These are phyloP conservation scores for Verbena officinalis DNA, from an alignment of 257 asterid species.

Conservation along the genomic window DNA sequence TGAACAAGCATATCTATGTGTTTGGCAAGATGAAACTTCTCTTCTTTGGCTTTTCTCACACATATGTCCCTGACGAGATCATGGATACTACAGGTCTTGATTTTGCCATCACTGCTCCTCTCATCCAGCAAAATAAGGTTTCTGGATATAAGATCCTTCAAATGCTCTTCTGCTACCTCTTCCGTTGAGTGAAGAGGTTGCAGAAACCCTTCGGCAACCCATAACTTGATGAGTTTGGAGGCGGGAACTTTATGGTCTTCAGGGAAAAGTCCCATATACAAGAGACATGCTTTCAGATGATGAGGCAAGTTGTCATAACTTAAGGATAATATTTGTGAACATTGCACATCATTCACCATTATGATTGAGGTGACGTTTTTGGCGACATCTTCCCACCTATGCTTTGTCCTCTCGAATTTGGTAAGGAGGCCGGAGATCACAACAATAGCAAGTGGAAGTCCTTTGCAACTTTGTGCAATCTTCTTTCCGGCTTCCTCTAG, in stretches of 20 bases:
- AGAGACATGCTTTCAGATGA: conserved; percentile 13
- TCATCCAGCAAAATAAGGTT: neutral
- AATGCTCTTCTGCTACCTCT: neutral
- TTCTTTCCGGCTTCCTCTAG: neutral
- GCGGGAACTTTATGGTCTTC: neutral
- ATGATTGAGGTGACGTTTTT: conserved; percentile 9
- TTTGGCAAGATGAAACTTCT: neutral
- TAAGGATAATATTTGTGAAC: neutral
- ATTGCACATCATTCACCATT: neutral
- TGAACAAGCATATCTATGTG: too few species aligned
- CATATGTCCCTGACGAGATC: neutral
- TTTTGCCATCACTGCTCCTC: neutral
- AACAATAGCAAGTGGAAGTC: conserved; percentile 29
- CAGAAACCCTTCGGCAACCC: neutral
- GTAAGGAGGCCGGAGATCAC: conserved; percentile 15
- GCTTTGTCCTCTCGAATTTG: neutral
- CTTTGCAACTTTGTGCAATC: conserved; percentile 16
- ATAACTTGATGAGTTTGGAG: neutral
- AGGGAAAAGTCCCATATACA: neutral
- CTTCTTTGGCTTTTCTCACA: neutral
- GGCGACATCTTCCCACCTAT: conserved; percentile 19
- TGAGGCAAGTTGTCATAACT: conserved; percentile 25
- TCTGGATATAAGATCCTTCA: neutral
- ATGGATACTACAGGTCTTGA: neutral
- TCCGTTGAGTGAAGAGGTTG: neutral